Conservation (phyloP, 164 flowering plant species). For the Houttuynia cordata region DNA sequence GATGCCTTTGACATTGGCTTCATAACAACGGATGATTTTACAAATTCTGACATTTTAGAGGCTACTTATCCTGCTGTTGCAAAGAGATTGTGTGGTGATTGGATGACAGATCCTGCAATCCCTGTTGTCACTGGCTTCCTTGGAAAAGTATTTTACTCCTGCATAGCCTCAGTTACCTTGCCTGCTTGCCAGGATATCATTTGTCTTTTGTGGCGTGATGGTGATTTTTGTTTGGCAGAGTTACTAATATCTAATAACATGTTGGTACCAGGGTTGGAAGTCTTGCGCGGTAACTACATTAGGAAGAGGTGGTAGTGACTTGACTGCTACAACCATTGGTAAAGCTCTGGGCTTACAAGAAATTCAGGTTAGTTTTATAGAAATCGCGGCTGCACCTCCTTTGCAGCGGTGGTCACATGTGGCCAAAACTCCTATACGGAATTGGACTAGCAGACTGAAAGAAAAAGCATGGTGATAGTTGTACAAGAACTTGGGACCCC, state of each 20-base stretch:
- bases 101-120: constrained; percentile 77
- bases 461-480: no score
- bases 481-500: no score
- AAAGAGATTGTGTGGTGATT: constrained; percentile 68
- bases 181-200: neutral
- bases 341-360: constrained; percentile 80
- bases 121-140: constrained; percentile 96
- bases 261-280: constrained; percentile 51
- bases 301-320: constrained; percentile 94
- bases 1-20: constrained; percentile 95
- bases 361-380: constrained; percentile 47
- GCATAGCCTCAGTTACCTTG: neutral
- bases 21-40: constrained; percentile 93
- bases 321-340: constrained; percentile 92
- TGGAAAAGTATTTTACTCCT: constrained; percentile 53
- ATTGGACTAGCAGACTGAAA: neutral
- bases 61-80: constrained; percentile 98
- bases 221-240: no score
- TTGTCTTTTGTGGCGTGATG: neutral
- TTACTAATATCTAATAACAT: neutral
- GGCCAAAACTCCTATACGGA: neutral
- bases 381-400: neutral
- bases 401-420: neutral
- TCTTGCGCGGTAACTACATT: constrained; percentile 79
- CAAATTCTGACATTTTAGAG: constrained; percentile 93